Evolutionary conservation across 1,284 basidiomycete genomes (phyloP).

Genomic region (Violaceomyces palustris): DNA sequence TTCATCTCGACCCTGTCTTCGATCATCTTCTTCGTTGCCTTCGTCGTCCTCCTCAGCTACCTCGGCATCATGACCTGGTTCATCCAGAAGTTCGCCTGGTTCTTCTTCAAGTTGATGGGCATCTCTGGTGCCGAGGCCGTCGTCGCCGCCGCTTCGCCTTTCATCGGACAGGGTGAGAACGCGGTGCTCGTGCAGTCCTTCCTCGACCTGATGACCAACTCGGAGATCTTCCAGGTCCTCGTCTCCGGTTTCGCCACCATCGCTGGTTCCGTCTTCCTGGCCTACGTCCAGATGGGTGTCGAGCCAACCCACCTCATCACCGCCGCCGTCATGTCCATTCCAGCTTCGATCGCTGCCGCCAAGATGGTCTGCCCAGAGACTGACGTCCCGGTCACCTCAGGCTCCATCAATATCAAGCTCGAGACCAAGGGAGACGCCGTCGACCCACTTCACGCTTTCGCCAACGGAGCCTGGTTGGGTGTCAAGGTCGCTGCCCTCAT

Average conservation of each 20-base stretch:
- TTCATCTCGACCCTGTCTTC: conserved; percentile 57
- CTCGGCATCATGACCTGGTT: conserved; percentile 41
- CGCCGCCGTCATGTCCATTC: conserved; percentile 88
- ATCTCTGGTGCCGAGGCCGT: conserved; percentile 76
- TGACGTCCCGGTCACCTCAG: conserved; percentile 78
- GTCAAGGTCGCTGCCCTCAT: conserved; percentile 76
- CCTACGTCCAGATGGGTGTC: conserved; percentile 77
- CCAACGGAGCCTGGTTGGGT: conserved; percentile 78
- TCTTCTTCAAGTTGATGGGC: conserved; percentile 79
- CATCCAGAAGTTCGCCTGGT: conserved; percentile 64
- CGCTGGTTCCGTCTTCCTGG: conserved; percentile 77
- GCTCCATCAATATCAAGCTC: conserved; percentile 70
- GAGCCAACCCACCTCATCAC: conserved; percentile 75
- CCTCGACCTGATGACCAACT: conserved; percentile 79
- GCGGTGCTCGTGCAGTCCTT: conserved; percentile 61
- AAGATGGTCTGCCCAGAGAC: conserved; percentile 78
- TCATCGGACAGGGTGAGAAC: conserved; percentile 63
- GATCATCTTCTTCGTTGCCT: conserved; percentile 62
- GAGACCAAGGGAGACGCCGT: conserved; percentile 60
- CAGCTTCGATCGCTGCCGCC: conserved; percentile 82
- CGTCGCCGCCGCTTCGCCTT: conserved; percentile 83
- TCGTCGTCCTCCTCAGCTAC: conserved; percentile 62
- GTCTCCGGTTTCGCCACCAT: conserved; percentile 80
- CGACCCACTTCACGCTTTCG: conserved; percentile 76
- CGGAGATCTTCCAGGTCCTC: conserved; percentile 82